Evolutionary conservation across 1,139 yeast genomes (phyloP).

Genomic region (Taiozyma onychis): DNA sequence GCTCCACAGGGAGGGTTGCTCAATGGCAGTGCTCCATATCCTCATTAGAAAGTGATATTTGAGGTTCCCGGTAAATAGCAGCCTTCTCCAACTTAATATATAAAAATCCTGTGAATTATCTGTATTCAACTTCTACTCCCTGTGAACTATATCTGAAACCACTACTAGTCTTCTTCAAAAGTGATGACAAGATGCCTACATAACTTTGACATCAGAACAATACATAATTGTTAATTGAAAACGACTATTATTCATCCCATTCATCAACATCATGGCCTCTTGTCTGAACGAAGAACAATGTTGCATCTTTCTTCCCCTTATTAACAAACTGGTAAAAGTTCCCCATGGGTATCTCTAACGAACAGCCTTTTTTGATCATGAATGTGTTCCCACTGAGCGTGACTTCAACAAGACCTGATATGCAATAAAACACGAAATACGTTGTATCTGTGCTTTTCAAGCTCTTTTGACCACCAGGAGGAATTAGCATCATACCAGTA

Average conservation of each 20-base stretch:
- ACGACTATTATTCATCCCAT: slow-evolving; percentile 12
- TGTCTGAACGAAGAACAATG: slow-evolving; percentile 74
- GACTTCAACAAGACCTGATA: slow-evolving; percentile 67
- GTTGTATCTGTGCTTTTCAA: slow-evolving; percentile 61
- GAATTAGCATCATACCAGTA: slow-evolving; percentile 69
- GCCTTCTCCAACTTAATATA: too few relatives aligned
- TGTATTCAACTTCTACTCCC: too few relatives aligned
- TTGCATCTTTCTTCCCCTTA: slow-evolving; percentile 50
- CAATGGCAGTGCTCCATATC: not conserved
- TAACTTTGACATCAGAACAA: too few relatives aligned
- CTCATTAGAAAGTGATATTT: not conserved
- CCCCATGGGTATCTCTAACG: slow-evolving; percentile 76
- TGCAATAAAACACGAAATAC: slow-evolving; percentile 68
- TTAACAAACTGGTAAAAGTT: slow-evolving; percentile 64
- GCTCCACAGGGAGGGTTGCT: not conserved
- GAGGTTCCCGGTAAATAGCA: too few relatives aligned
- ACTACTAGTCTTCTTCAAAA: too few relatives aligned
- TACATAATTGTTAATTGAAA: not conserved
- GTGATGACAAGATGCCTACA: too few relatives aligned
- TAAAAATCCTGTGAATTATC: too few relatives aligned
- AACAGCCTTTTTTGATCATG: slow-evolving; percentile 65
- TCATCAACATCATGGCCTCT: slow-evolving; percentile 28
- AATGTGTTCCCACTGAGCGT: slow-evolving; percentile 55
- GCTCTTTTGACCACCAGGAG: slow-evolving; percentile 59
- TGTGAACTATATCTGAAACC: too few relatives aligned